A percentile compares a stretch with the other conserved stretches of the same genome.
These are phyloP conservation scores for Lactarius pseudohatsudake DNA, from an alignment of 768 basidiomycete species.

Conservation along the genomic window DNA sequence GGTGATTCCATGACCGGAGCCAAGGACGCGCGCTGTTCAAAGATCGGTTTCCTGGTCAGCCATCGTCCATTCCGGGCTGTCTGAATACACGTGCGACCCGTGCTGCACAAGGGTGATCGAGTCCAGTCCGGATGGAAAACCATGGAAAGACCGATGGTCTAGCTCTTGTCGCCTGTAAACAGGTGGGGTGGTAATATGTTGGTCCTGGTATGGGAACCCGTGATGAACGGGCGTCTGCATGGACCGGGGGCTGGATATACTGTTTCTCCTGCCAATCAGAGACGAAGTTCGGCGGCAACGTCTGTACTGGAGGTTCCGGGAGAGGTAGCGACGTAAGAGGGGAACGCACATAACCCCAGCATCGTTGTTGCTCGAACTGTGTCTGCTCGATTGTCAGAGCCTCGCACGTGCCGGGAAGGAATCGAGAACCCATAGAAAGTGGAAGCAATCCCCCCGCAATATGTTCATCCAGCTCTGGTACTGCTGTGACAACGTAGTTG, in stretches of 20 bases:
- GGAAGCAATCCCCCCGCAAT: background rate
- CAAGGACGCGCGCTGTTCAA: background rate
- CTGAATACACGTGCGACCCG: background rate
- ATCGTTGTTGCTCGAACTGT: background rate
- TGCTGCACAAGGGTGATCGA: background rate
- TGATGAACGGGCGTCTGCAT: background rate
- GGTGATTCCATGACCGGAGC: background rate
- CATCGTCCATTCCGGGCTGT: background rate
- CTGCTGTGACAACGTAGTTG: background rate
- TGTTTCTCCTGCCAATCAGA: background rate
- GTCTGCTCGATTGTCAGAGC: background rate
- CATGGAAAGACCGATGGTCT: background rate
- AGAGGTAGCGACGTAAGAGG: background rate
- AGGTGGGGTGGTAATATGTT: background rate
- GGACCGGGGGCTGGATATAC: background rate
- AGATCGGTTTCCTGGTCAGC: background rate
- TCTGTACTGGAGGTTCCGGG: background rate
- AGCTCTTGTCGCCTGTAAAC: conserved; percentile 3
- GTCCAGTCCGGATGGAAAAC: background rate
- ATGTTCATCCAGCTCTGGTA: background rate
- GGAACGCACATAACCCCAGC: background rate
- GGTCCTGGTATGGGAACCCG: background rate
- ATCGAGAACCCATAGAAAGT: background rate
- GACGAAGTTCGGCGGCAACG: background rate
- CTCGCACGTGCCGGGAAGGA: background rate